These are phyloP conservation scores for Nemania serpens DNA, from an alignment of 2,329 filamentous ascomycete species.

Conservation along the genomic window DNA sequence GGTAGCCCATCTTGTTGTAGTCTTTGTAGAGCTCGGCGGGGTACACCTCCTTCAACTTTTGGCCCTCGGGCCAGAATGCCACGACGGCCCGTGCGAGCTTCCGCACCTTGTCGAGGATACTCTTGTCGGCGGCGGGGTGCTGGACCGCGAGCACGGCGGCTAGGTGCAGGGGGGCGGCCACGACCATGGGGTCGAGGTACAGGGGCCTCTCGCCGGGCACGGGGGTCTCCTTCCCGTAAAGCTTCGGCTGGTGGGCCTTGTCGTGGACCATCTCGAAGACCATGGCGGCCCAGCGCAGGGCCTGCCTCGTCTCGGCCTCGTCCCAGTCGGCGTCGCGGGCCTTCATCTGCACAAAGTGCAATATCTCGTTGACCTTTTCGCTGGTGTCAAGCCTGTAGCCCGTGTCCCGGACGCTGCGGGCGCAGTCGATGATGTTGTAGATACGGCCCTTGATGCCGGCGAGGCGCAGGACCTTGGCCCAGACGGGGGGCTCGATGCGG, in stretches of 20 bases:
- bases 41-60: conserved; percentile 46
- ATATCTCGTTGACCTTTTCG: conserved; percentile 48
- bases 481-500: conserved; percentile 43
- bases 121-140: conserved; percentile 40
- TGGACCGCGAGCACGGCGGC: conserved; percentile 47
- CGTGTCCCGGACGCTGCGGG: conserved; percentile 52
- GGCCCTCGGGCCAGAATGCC: conserved; percentile 47
- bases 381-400: conserved; percentile 49
- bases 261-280: conserved; percentile 57
- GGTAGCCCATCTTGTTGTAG: conserved; percentile 39
- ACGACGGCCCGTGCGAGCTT: conserved; percentile 47
- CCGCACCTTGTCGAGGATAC: conserved; percentile 42
- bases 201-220: conserved; percentile 39
- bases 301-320: conserved; percentile 45
- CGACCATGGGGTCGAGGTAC: conserved; percentile 49
- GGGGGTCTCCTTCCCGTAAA: conserved; percentile 19
- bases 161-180: conserved; percentile 50
- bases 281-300: conserved; percentile 51
- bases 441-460: conserved; percentile 49
- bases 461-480: conserved; percentile 47
- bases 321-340: conserved; percentile 47
- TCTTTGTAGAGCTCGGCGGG: conserved; percentile 40
- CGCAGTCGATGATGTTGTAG: conserved; percentile 55
- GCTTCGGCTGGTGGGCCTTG: conserved; percentile 43
- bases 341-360: conserved; percentile 48